phyloP scores from a whole-genome alignment of 1,284 basidiomycete genomes.

The Schizopora paradoxa region DNA sequence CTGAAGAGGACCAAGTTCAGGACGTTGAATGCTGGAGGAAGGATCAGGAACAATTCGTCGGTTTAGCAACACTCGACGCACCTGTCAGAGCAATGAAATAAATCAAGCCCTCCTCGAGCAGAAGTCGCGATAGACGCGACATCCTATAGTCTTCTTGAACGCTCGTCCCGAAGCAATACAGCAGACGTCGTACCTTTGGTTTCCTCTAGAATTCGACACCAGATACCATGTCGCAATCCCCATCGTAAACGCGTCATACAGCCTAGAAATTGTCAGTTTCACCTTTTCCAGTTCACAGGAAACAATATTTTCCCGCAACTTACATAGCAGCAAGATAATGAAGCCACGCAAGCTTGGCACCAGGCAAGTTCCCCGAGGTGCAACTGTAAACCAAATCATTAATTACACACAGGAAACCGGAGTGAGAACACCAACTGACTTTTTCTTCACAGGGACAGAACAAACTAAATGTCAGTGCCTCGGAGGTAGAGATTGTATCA shows the following conservation, averaged over 20 bases:
- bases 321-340: constrained; percentile 6
- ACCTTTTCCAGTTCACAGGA: not conserved
- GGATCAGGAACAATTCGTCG: not conserved
- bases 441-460: too few relatives aligned
- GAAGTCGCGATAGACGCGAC: not conserved
- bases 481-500: too few relatives aligned
- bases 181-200: not conserved
- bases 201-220: not conserved
- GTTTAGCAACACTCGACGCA: not conserved
- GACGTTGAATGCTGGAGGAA: not conserved
- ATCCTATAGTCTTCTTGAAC: not conserved
- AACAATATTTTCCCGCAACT: not conserved
- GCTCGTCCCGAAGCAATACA: not conserved
- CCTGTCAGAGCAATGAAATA: constrained; percentile 2
- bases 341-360: constrained; percentile 2
- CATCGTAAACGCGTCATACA: not conserved
- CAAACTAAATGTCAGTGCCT: too few relatives aligned
- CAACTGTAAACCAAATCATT: not conserved
- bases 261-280: not conserved
- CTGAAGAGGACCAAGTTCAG: constrained; percentile 2
- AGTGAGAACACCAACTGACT: not conserved
- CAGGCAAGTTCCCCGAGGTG: constrained; percentile 2
- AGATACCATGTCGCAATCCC: constrained; percentile 3
- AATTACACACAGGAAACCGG: not conserved
- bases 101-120: constrained; percentile 1